A percentile compares a stretch with the other conserved stretches of the same genome.
Evolutionary conservation across 768 basidiomycete species (phyloP).

Genomic region (Boletus eberwhitei): DNA sequence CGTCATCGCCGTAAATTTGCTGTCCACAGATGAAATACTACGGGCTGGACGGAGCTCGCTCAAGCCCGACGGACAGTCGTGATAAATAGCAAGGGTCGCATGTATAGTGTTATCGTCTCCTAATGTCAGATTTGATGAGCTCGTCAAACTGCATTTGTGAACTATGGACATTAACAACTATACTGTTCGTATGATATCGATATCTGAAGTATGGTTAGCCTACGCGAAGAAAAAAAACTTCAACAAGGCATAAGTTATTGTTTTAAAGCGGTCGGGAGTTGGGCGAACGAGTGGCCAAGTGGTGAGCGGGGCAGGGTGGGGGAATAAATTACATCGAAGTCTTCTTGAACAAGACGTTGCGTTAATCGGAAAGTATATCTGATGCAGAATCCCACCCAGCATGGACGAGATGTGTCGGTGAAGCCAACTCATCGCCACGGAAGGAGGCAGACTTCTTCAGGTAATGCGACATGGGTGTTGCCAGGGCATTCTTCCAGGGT

Average conservation of each 20-base stretch:
- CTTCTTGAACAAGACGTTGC: conserved; percentile 6
- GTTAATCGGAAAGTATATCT: conserved; percentile 37
- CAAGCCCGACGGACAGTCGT: conserved; percentile 70
- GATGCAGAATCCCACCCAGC: conserved; percentile 59
- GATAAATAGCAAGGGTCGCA: conserved; percentile 28
- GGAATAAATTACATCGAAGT: conserved; percentile 26
- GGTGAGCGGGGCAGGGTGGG: background rate
- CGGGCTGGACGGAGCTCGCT: conserved; percentile 84
- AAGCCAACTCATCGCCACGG: conserved; percentile 35
- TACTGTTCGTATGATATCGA: conserved; percentile 23
- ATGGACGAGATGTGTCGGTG: conserved; percentile 50
- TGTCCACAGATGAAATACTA: conserved; percentile 95
- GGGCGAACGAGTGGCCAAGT: conserved; percentile 17
- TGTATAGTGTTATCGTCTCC: conserved; percentile 20
- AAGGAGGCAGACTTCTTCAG: conserved; percentile 41
- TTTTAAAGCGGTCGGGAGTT: conserved; percentile 16
- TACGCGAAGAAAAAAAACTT: conserved; percentile 5
- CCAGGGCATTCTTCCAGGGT: conserved; percentile 34
- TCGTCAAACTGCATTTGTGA: conserved; percentile 11
- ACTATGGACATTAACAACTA: conserved; percentile 33
- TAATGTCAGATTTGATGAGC: conserved; percentile 14
- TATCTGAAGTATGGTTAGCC: conserved; percentile 17
- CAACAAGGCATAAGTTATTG: conserved; percentile 28
- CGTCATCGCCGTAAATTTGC: conserved; percentile 90
- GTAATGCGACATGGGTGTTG: conserved; percentile 36